Base-by-base conservation (phyloP, 805 yeast genomes). In the Yamadazyma philogaea region DNA sequence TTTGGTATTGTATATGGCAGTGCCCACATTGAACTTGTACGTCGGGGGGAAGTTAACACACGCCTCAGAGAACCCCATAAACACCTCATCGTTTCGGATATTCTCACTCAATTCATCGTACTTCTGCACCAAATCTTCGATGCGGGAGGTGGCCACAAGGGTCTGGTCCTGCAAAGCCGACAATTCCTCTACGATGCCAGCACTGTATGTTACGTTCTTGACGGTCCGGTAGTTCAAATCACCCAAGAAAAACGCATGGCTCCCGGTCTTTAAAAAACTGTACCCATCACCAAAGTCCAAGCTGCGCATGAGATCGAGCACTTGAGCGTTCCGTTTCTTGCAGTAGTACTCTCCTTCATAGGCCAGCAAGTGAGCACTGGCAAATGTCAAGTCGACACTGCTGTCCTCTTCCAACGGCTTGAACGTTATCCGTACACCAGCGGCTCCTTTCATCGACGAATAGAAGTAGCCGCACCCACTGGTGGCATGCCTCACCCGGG, bases 171-270 rank as follows among this genome's bases (percentile, higher is more conserved):
- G 58, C 49, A 60, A 37, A 44, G 49, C 43, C 5, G 60, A 43
- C 14, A 66, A 57, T 37, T 54, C 54, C n/a, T 41, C 46, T 3
- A 40, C 22, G 14, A 34, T 27, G 7, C 48, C 37, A 10, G 49
- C 39, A 11, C 39, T 31, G n/a, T 12, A 15, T 16, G 34, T 41
- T 10, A 39, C 6, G 26, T 51, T 39, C 40, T 62, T 56, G 3
- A 64, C 48, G 2, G 84, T 75, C 34, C 98, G 70, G 60, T 85
- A 90, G 57, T 90, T 90, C 52, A 90, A 66, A 61, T 90, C 98
- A 0, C 98, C 98, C 72, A 87, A 63, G 40, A 89, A 59, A 54
- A 89, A 83, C 4, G 82, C 62, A 56, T 85, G 95, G 8, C 73
- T 53, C 1, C 61, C 50, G 0, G 81, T 79, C 46, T 75, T 75